Percentiles rank a stretch among this genome's conserved stretches.
phyloP scores from a whole-genome alignment of 306 rosid genomes.

The Vicia sativa region DNA sequence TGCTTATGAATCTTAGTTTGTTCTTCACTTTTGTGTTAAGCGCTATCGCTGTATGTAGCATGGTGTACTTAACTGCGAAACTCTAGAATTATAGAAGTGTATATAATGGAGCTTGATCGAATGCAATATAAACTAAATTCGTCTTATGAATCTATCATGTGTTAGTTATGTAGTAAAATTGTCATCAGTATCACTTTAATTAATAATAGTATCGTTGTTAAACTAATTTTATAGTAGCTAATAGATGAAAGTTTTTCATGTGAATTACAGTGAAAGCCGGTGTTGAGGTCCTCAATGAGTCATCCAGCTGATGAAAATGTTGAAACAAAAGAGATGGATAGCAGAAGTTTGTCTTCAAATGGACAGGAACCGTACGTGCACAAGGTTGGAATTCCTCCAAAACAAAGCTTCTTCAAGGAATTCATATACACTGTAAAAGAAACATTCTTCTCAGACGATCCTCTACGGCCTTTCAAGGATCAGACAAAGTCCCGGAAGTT shows the following conservation, averaged over 20 bases:
- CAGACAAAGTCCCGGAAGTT: constrained; percentile 72
- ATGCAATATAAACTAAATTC: constrained; percentile 22
- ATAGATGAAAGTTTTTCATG: background rate
- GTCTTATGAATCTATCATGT: background rate
- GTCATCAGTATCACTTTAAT: background rate
- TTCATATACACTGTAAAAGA: constrained; percentile 68
- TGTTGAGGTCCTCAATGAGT: constrained; percentile 48
- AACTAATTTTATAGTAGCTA: constrained; percentile 3
- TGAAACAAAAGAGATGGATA: constrained; percentile 58
- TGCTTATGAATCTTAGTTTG: background rate
- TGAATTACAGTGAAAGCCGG: constrained; percentile 42
- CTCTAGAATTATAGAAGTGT: background rate
- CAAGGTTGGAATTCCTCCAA: constrained; percentile 87
- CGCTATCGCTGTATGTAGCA: background rate
- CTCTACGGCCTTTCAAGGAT: constrained; percentile 81
- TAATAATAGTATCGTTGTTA: background rate
- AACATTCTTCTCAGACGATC: constrained; percentile 86
- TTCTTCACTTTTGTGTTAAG: background rate
- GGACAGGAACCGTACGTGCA: constrained; percentile 49
- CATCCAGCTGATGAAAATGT: constrained; percentile 46
- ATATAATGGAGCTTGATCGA: constrained; percentile 3
- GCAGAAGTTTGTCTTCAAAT: constrained; percentile 52
- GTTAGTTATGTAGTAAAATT: background rate
- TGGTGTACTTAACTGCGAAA: background rate
- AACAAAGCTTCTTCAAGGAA: constrained; percentile 79